Base-by-base conservation (phyloP, 768 basidiomycete genomes). In the Suillus weaverae region DNA sequence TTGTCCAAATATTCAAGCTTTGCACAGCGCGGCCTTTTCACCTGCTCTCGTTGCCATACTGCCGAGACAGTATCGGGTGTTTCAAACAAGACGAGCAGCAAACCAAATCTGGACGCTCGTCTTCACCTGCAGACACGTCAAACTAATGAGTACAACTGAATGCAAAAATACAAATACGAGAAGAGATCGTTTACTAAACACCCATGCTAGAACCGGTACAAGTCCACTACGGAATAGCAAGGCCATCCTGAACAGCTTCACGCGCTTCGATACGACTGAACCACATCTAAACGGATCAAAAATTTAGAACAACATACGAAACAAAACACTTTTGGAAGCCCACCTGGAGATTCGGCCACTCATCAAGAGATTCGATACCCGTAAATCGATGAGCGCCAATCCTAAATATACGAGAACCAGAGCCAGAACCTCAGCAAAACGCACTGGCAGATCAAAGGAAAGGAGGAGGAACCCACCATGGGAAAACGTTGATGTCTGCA, bases 291-390 rank as follows among this genome's bases (percentile, higher is more conserved):
- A 50, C 7, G 14, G 4, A 50, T 9, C 43, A 59, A 20, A 54
- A 54, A 11, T 26, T 57, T 57, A 26, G 22, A 13, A 32, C 39
- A 41, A 11, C n/a, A 9, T 36, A 55, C 7, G 33, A 6, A 11
- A 55, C 11, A 35, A 30, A 18, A 59, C 26, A 18, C 38, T 9
- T 18, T 41, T 13, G 10, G 0, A 8, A 11, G 18, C 57, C 11
- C 30, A 72, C 81, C 69, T 76, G 73, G 26, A 84, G n/a, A 48
- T 69, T 63, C 0, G 83, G 83, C 75, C 73, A 82, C 30, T 72
- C 72, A 41, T 78, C 75, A 41, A 83, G 66, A 16, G 68, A 74
- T 20, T 80, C 71, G 8, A 76, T 66, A 3, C 80, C 81, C 30
- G 76, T 62, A 68, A 72, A 76, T 16, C 64, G 59, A 61, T 70